Percentiles rank a stretch among this genome's conserved stretches.
Conservation (phyloP, 768 basidiomycete species). For the Pisolithus tinctorius region DNA sequence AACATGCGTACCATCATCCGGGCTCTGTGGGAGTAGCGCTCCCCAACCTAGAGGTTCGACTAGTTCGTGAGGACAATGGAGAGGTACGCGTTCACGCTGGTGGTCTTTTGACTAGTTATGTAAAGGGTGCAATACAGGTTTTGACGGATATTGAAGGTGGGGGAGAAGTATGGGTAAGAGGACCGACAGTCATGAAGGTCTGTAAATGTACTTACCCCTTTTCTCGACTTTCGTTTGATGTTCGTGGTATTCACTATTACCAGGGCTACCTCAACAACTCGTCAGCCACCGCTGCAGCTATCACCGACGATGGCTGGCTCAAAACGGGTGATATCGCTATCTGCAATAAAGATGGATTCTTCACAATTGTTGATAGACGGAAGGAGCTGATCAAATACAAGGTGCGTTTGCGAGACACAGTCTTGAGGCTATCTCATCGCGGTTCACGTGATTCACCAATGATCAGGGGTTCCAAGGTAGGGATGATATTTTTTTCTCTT, state of each 20-base stretch:
- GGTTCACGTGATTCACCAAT: no score
- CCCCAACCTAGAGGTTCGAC: slow-evolving; percentile 67
- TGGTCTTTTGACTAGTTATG: no score
- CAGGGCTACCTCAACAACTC: slow-evolving; percentile 74
- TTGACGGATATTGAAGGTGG: slow-evolving; percentile 32
- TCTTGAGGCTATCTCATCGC: not conserved
- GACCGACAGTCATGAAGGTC: slow-evolving; percentile 77
- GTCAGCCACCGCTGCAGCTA: slow-evolving; percentile 58
- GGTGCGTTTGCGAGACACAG: slow-evolving; percentile 16
- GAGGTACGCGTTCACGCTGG: slow-evolving; percentile 19
- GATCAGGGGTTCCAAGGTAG: slow-evolving; percentile 68
- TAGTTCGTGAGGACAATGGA: slow-evolving; percentile 59
- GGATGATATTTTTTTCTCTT: slow-evolving; percentile 1
- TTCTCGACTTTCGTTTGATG: not conserved
- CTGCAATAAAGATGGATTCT: slow-evolving; percentile 63
- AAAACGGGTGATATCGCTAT: slow-evolving; percentile 82
- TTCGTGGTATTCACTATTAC: not conserved
- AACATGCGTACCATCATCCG: slow-evolving; percentile 41
- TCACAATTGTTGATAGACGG: slow-evolving; percentile 64
- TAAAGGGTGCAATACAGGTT: slow-evolving; percentile 7
- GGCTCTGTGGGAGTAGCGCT: slow-evolving; percentile 66
- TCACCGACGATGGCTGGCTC: slow-evolving; percentile 76
- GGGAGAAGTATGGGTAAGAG: slow-evolving; percentile 80
- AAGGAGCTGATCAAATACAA: slow-evolving; percentile 80
- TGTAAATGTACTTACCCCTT: not conserved